Conservation (phyloP, 495 filamentous ascomycete species). For the Saxispiralis lemnorum region DNA sequence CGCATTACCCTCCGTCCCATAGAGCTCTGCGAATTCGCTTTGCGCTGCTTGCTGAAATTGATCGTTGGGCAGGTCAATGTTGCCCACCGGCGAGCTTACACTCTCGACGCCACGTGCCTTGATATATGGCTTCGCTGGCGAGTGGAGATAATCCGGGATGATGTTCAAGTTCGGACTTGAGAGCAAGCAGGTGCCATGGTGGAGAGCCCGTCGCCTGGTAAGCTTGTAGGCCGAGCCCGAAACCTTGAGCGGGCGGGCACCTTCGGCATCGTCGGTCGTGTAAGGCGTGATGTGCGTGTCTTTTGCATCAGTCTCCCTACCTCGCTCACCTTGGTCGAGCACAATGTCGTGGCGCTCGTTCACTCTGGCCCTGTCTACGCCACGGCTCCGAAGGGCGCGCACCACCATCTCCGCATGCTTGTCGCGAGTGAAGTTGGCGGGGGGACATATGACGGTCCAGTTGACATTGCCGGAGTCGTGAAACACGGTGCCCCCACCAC, state of each 20-base stretch:
- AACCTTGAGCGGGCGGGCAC: slow-evolving; percentile 47
- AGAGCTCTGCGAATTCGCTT: slow-evolving; percentile 36
- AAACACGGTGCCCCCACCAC: slow-evolving; percentile 82
- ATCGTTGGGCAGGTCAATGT: slow-evolving; percentile 37
- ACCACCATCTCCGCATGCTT: slow-evolving; percentile 84
- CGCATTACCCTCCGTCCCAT: slow-evolving; percentile 21
- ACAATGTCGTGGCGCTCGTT: slow-evolving; percentile 93
- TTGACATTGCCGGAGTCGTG: slow-evolving; percentile 88
- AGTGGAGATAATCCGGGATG: slow-evolving; percentile 49
- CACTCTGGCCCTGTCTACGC: slow-evolving; percentile 38
- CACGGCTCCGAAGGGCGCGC: slow-evolving; percentile 47
- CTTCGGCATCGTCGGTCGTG: slow-evolving; percentile 13
- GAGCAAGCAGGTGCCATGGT: slow-evolving; percentile 83
- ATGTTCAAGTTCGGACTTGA: slow-evolving; percentile 46
- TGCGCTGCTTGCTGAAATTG: slow-evolving; percentile 18
- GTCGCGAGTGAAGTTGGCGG: slow-evolving; percentile 55
- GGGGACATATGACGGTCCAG: slow-evolving; percentile 75
- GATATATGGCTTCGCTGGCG: slow-evolving; percentile 56
- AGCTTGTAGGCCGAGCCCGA: slow-evolving; percentile 90
- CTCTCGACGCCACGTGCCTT: slow-evolving; percentile 81
- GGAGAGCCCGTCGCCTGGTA: slow-evolving; percentile 55
- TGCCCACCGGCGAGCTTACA: slow-evolving; percentile 66
- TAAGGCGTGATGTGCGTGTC: slow-evolving; percentile 24
- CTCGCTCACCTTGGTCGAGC: slow-evolving; percentile 33
- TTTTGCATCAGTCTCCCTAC: slow-evolving; percentile 13